phyloP scores from a whole-genome alignment of 257 asterid genomes.

The Scutellaria galericulata region DNA sequence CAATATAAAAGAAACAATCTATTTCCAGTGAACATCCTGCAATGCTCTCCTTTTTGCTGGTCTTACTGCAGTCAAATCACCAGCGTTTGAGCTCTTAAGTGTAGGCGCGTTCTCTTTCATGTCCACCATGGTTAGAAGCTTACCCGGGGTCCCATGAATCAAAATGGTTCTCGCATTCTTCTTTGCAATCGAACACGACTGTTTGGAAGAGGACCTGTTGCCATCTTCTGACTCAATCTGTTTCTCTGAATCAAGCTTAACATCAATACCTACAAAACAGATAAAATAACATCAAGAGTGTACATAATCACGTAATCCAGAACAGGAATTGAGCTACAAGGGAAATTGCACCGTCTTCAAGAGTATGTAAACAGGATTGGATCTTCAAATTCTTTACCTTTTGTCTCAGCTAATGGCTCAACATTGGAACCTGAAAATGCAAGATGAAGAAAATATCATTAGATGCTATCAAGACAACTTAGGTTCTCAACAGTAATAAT shows the following conservation, averaged over 20 bases:
- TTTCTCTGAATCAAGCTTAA: slow-evolving; percentile 31
- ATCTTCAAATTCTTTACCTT: slow-evolving; percentile 28
- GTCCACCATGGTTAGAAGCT: slow-evolving; percentile 42
- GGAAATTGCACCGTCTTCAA: no score
- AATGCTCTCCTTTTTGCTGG: slow-evolving; percentile 65
- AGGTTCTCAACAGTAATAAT: background rate
- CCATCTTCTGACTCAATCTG: slow-evolving; percentile 22
- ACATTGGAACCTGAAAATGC: slow-evolving; percentile 32
- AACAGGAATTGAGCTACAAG: background rate
- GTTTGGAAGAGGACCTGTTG: slow-evolving; percentile 23
- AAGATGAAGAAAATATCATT: background rate
- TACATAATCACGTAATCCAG: background rate
- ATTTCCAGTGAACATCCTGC: slow-evolving; percentile 49
- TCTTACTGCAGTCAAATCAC: slow-evolving; percentile 51
- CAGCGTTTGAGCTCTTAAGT: slow-evolving; percentile 43
- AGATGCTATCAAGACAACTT: background rate
- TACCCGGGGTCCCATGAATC: slow-evolving; percentile 77
- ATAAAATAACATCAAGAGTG: background rate
- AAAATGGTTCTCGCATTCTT: slow-evolving; percentile 57
- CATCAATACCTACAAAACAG: slow-evolving; percentile 33
- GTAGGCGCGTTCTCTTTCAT: slow-evolving; percentile 66
- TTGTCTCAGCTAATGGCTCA: slow-evolving; percentile 27
- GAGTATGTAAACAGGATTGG: background rate
- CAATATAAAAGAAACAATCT: slow-evolving; percentile 4
- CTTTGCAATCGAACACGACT: slow-evolving; percentile 32